Percentiles rank a stretch among this genome's conserved stretches.
Conservation (phyloP, 1,284 basidiomycete species). For the Ganoderma resinaceum region DNA sequence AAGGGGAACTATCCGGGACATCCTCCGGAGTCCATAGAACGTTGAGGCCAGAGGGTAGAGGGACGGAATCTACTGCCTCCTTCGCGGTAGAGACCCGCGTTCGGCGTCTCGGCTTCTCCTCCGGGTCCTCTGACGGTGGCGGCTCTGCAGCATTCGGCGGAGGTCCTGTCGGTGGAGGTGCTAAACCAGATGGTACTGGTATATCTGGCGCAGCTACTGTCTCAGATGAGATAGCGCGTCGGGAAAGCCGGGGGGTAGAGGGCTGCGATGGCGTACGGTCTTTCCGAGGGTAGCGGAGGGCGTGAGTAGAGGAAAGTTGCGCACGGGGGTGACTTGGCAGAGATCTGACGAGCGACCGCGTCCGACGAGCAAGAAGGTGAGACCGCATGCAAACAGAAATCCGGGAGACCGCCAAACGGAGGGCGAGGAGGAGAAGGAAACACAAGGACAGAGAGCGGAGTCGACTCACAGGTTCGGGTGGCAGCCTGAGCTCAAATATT, state of each 20-base stretch:
- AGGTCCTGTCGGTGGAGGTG: conserved; percentile 38
- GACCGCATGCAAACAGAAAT: conserved; percentile 59
- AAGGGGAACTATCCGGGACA: conserved; percentile 35
- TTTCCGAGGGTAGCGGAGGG: conserved; percentile 44
- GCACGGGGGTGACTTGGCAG: conserved; percentile 43
- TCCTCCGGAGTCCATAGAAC: conserved; percentile 70
- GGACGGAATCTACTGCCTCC: conserved; percentile 38
- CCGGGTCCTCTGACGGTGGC: conserved; percentile 40
- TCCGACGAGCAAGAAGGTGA: conserved; percentile 57
- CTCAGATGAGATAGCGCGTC: conserved; percentile 42
- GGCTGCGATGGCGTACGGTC: conserved; percentile 33
- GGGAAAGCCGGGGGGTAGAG: conserved; percentile 40
- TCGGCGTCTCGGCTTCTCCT: conserved; percentile 52
- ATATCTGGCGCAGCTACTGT: conserved; percentile 26
- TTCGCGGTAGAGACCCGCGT: conserved; percentile 37
- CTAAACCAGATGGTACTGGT: conserved; percentile 29
- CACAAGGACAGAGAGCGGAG: conserved; percentile 10
- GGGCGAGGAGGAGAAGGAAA: conserved; percentile 13
- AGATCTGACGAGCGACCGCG: conserved; percentile 54
- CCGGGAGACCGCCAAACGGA: conserved; percentile 21
- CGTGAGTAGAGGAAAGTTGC: conserved; percentile 43
- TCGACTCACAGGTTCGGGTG: conserved; percentile 4
- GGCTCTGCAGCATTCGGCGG: conserved; percentile 40
- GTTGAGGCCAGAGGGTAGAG: conserved; percentile 61
- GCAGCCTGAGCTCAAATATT: conserved; percentile 18